Evolutionary conservation across 73 alveolate species (phyloP).

Genomic region (Diophrys sp.): DNA sequence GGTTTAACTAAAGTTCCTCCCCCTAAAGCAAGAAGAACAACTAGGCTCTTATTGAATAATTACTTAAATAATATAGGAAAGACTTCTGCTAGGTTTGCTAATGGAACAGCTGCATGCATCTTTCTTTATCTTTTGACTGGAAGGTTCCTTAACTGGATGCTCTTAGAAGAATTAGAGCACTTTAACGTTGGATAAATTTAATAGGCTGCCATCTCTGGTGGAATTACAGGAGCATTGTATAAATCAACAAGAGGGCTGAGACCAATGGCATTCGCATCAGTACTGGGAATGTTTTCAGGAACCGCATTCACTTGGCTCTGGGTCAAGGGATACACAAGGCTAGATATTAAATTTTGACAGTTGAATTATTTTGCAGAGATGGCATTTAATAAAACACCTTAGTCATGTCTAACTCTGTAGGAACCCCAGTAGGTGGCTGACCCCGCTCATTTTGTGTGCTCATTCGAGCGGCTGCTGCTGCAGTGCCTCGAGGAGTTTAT

Average conservation of each 20-base stretch:
- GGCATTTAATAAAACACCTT: too few species aligned
- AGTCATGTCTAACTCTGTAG: too few species aligned
- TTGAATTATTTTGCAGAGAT: too few species aligned
- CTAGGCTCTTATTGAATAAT: conserved; percentile 26
- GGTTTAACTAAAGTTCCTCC: conserved; percentile 50
- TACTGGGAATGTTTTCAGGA: conserved; percentile 44
- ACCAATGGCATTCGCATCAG: conserved; percentile 32
- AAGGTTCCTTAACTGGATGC: conserved; percentile 33
- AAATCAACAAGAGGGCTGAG: conserved; percentile 55
- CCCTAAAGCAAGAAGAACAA: conserved; percentile 38
- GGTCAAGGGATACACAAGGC: conserved; percentile 35
- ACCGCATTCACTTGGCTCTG: conserved; percentile 28
- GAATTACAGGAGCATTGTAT: conserved; percentile 52
- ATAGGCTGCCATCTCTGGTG: conserved; percentile 42
- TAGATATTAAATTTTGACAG: background rate
- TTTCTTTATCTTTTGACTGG: conserved; percentile 45
- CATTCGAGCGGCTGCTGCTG: too few species aligned
- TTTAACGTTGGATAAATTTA: conserved; percentile 18
- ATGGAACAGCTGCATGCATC: conserved; percentile 43
- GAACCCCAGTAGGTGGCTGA: too few species aligned
- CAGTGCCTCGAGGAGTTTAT: too few species aligned
- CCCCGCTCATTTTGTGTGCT: too few species aligned
- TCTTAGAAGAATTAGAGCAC: conserved; percentile 47
- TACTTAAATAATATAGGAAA: conserved; percentile 52
- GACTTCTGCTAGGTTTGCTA: conserved; percentile 50